Conservation (phyloP, 2,329 filamentous ascomycete genomes). For the Ophiostoma triangulosporum region DNA sequence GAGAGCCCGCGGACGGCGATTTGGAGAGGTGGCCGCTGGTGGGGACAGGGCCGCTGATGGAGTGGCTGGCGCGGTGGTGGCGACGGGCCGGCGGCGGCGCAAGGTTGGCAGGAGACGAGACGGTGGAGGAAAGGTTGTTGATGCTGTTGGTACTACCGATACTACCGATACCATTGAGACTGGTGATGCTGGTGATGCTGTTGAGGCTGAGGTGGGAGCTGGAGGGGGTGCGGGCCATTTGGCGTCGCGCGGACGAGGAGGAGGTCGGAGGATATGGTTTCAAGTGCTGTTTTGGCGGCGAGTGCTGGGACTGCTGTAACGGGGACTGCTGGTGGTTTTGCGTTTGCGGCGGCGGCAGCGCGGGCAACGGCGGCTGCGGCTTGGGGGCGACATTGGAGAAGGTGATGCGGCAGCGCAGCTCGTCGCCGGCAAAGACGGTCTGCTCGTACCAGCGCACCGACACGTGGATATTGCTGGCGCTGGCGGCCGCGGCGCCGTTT, state of each 20-base stretch:
- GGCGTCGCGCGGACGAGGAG: neutral
- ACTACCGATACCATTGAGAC: too few species aligned
- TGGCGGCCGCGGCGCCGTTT: neutral
- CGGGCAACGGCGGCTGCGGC: conserved; percentile 3
- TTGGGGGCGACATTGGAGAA: conserved; percentile 66
- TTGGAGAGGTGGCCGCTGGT: neutral
- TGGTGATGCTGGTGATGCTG: too few species aligned
- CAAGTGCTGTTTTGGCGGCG: neutral
- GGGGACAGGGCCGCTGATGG: conserved; percentile 11
- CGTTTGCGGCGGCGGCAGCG: neutral
- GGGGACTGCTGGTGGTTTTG: neutral
- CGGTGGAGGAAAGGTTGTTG: neutral
- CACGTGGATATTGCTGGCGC: conserved; percentile 65
- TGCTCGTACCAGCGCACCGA: conserved; percentile 91
- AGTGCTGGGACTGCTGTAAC: neutral
- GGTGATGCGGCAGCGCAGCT: conserved; percentile 88
- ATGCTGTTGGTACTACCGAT: too few species aligned
- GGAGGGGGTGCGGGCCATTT: neutral
- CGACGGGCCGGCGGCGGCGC: conserved; percentile 5
- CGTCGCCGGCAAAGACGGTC: conserved; percentile 91
- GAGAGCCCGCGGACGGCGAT: neutral
- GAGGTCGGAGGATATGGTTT: conserved; percentile 3
- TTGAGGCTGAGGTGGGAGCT: neutral
- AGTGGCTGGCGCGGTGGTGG: conserved; percentile 13
- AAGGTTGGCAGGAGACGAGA: conserved; percentile 4